Evolutionary conservation across 2,329 filamentous ascomycete genomes (phyloP).

Genomic region (Thermoascus crustaceus): DNA sequence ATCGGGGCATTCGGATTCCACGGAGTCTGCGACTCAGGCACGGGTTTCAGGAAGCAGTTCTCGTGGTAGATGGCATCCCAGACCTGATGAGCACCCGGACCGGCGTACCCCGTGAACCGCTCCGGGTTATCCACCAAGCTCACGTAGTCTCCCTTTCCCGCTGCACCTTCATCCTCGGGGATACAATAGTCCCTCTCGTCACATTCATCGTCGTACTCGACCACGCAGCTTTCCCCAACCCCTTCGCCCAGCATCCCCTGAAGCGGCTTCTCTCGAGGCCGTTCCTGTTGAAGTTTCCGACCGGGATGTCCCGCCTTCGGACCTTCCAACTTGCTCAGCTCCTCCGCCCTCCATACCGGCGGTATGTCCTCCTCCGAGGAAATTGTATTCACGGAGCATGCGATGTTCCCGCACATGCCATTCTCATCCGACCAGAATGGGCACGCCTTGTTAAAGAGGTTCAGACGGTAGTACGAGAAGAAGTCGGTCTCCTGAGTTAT

Average conservation of each 20-base stretch:
- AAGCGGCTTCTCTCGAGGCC: constrained; percentile 61
- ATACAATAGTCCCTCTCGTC: constrained; percentile 96
- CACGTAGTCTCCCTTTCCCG: constrained; percentile 90
- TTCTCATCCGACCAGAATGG: constrained; percentile 93
- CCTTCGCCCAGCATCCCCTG: constrained; percentile 74
- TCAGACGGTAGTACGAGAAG: constrained; percentile 94
- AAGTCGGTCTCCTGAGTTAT: constrained; percentile 87
- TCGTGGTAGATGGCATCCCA: constrained; percentile 97
- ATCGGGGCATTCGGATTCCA: constrained; percentile 22
- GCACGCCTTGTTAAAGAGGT: constrained; percentile 87
- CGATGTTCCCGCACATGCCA: constrained; percentile 94
- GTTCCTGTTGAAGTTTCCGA: constrained; percentile 61
- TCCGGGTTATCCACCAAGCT: constrained; percentile 90
- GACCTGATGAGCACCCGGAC: constrained; percentile 75
- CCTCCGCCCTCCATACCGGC: constrained; percentile 79
- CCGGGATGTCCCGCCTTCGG: constrained; percentile 85
- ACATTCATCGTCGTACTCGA: constrained; percentile 95
- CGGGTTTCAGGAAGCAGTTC: constrained; percentile 72
- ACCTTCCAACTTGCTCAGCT: constrained; percentile 85
- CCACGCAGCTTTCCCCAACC: constrained; percentile 90
- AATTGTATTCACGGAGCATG: constrained; percentile 88
- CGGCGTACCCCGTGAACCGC: constrained; percentile 87
- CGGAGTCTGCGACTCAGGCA: constrained; percentile 19
- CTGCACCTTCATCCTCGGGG: constrained; percentile 82
- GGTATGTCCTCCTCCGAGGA: constrained; percentile 95